A percentile compares a stretch with the other conserved stretches of the same genome.
These are phyloP conservation scores for Gamsiella multidivaricata DNA, from an alignment of 192 early-diverging fungal genomes.

Conservation along the genomic window DNA sequence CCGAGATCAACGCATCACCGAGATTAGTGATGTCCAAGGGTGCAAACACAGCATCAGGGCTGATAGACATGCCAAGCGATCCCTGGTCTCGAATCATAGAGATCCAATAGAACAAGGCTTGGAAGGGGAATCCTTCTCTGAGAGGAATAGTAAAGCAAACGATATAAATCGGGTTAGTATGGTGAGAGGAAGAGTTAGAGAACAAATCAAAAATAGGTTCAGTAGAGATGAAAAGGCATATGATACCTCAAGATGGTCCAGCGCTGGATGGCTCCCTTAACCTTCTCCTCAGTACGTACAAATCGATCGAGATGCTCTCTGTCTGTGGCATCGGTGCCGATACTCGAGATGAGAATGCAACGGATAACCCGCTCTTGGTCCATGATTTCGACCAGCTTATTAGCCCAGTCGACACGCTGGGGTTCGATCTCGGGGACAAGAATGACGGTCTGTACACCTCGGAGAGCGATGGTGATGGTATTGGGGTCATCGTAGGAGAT, in stretches of 20 bases:
- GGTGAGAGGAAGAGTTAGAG: neutral
- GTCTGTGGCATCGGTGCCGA: constrained; percentile 36
- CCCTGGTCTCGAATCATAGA: constrained; percentile 28
- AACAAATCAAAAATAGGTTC: neutral
- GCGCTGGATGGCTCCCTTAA: constrained; percentile 18
- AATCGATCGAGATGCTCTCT: constrained; percentile 25
- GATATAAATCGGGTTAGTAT: neutral
- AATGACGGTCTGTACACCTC: constrained; percentile 26
- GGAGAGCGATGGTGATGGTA: constrained; percentile 15
- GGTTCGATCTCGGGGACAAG: constrained; percentile 37
- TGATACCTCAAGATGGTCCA: constrained; percentile 41
- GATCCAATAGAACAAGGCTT: constrained; percentile 38
- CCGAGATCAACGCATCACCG: constrained; percentile 23
- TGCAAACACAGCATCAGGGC: constrained; percentile 9
- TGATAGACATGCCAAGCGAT: constrained; percentile 32
- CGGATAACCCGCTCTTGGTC: constrained; percentile 25
- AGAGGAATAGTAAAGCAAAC: neutral
- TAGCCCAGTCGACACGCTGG: constrained; percentile 20
- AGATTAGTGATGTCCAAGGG: constrained; percentile 39
- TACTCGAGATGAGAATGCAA: constrained; percentile 36
- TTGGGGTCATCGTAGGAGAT: constrained; percentile 21
- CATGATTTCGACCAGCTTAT: constrained; percentile 22
- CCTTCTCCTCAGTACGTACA: constrained; percentile 18
- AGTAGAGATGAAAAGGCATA: neutral
- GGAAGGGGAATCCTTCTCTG: constrained; percentile 37